Base-by-base conservation (phyloP, 2,329 filamentous ascomycete species). In the Fusarium lyarnte region DNA sequence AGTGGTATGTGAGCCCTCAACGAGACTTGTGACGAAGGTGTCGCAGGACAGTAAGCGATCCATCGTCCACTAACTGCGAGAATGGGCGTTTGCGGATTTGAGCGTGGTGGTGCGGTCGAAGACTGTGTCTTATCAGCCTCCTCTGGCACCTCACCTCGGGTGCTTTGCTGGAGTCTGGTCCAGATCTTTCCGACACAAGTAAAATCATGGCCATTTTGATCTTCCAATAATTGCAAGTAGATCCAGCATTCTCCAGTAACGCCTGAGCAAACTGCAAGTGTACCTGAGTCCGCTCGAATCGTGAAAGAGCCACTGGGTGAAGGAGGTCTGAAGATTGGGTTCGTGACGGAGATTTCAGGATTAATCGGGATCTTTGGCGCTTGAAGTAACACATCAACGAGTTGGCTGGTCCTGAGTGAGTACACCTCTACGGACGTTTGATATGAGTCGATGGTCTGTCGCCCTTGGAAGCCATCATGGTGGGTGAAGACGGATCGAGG, bases 381-480 rank as follows among this genome's bases (percentile, higher is more conserved):
- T 75, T 91, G 88, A 67, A 97, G 91, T 13, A 98, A 84, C 1
- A 93, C 92, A 31, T 91, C 88, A 60, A 98, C 82, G 61, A 89
- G 88, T 69, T 89, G 87, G 75, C 91, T 91, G n/a, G 91, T 93
- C 74, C 89, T 90, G 66, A 98, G 84, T 2, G 95, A 98, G 81
- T 95, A 97, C 0, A 98, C 85, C 75, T 98, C 94, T 10, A 97
- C 94, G 1, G 92, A 92, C 0, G 95, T 98, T 81, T 97, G 94
- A 77, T 95, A 97, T 51, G 87, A 87, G 54, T 89, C 87, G 65
- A 91, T 85, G 9, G 80, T 74, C 59, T 78, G 74, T 59, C 81
- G 83, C 38, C 76, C 82, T 58, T 80, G 76, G 62, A 76, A 75
- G 49, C 76, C 78, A 47, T 81, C 82, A 72, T 82, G 81, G 72